Percentiles rank a stretch among this genome's conserved stretches.
phyloP scores from a whole-genome alignment of 768 basidiomycete species.

The Suillus ampliporus region DNA sequence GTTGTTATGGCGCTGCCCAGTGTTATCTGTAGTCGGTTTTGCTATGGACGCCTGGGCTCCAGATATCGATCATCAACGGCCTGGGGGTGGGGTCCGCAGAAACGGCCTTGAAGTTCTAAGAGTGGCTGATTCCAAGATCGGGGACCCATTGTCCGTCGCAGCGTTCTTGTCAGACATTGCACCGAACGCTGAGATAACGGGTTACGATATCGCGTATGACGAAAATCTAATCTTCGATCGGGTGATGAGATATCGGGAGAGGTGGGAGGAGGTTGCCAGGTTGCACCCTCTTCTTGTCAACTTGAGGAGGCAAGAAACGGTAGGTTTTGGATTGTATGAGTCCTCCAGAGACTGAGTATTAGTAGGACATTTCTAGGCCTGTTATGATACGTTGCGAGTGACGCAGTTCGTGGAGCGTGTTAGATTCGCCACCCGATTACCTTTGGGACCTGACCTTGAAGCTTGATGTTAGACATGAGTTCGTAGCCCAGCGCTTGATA shows the following conservation, averaged over 20 bases:
- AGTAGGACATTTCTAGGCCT: not conserved
- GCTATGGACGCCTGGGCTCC: constrained; percentile 6
- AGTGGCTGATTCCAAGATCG: constrained; percentile 5
- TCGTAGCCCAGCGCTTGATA: not conserved
- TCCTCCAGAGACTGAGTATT: not conserved
- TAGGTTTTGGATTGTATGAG: not conserved
- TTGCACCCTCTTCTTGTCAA: constrained; percentile 5
- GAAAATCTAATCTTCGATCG: not conserved
- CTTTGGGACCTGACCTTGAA: not conserved
- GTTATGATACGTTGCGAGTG: not conserved
- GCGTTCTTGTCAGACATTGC: constrained; percentile 5
- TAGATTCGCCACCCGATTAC: not conserved
- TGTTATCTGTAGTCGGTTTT: not conserved
- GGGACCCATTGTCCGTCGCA: not conserved
- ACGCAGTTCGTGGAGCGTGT: not conserved
- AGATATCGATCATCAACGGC: constrained; percentile 1
- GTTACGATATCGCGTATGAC: not conserved
- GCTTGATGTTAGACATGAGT: not conserved
- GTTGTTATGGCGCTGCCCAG: constrained; percentile 28
- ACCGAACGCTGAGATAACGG: constrained; percentile 8
- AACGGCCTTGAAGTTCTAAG: not conserved
- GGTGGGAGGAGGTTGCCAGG: constrained; percentile 3
- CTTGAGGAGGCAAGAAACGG: constrained; percentile 3
- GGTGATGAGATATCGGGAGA: constrained; percentile 2
- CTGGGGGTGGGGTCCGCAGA: constrained; percentile 1